Evolutionary conservation across 495 filamentous ascomycete genomes (phyloP).

Genomic region (Neurospora discreta): DNA sequence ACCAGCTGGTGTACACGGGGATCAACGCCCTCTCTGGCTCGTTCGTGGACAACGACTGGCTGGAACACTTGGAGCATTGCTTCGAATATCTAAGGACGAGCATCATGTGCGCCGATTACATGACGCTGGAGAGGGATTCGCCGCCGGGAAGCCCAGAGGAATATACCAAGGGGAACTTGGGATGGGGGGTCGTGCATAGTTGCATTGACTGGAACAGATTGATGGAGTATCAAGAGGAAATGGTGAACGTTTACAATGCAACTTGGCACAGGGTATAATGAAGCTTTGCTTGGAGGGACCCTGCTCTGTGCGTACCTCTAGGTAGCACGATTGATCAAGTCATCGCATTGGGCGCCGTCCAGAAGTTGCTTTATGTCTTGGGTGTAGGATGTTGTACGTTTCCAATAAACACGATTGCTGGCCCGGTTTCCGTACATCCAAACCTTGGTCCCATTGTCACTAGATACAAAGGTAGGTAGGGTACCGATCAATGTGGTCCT

Average conservation of each 20-base stretch:
- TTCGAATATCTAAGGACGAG: conserved; percentile 1
- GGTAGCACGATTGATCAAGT: no score
- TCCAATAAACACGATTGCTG: no score
- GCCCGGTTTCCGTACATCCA: no score
- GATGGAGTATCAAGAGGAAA: background rate
- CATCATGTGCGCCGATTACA: conserved; percentile 1
- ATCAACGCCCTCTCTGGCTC: background rate
- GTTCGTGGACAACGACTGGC: background rate
- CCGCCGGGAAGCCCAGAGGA: background rate
- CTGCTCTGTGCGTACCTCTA: no score
- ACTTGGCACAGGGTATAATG: no score
- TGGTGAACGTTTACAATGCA: background rate
- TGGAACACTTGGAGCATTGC: conserved; percentile 1
- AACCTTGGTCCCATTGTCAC: no score
- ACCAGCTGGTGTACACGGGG: background rate
- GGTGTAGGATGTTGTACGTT: no score
- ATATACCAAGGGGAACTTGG: background rate
- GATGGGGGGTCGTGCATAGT: background rate
- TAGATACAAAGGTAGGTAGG: no score
- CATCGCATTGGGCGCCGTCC: no score
- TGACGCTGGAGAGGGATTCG: conserved; percentile 1
- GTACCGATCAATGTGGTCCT: no score
- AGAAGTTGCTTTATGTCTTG: no score
- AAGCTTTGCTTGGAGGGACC: no score
- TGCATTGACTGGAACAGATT: background rate